A percentile compares a stretch with the other conserved stretches of the same genome.
These are phyloP conservation scores for Fraxinus dipetala DNA, from an alignment of 305 asterid genomes.

Conservation along the genomic window DNA sequence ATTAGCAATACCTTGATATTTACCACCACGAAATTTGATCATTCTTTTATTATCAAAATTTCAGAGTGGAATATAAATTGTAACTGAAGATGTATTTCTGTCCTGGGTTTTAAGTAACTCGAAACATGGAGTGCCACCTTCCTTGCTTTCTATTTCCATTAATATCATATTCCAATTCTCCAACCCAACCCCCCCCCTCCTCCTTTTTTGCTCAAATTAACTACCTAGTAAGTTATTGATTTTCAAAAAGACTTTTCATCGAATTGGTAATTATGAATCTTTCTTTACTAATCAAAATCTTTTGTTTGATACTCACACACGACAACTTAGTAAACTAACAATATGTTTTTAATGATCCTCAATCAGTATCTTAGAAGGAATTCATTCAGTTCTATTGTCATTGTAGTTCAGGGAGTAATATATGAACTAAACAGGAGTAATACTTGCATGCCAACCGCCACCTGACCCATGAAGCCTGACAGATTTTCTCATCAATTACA, in stretches of 20 bases:
- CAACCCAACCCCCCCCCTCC: neutral
- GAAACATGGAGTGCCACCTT: neutral
- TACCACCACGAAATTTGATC: neutral
- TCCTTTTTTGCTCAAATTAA: neutral
- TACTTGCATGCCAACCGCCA: neutral
- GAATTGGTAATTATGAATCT: neutral
- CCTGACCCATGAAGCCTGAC: neutral
- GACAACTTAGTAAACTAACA: neutral
- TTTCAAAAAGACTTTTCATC: neutral
- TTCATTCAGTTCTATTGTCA: neutral
- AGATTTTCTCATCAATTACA: neutral
- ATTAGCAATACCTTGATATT: neutral
- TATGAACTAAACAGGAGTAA: neutral
- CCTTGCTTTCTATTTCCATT: neutral
- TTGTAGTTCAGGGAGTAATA: neutral
- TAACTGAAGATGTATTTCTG: neutral
- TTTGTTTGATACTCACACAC: neutral
- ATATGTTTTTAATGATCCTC: neutral
- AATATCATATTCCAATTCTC: neutral
- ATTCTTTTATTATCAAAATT: neutral
- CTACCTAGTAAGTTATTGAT: neutral
- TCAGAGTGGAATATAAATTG: neutral
- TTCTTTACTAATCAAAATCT: neutral
- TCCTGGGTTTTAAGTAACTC: neutral
- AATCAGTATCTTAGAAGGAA: neutral